Percentiles rank a stretch among this genome's conserved stretches.
Evolutionary conservation across 345 rosid genomes (phyloP).

Genomic region (Ceriops tagal): DNA sequence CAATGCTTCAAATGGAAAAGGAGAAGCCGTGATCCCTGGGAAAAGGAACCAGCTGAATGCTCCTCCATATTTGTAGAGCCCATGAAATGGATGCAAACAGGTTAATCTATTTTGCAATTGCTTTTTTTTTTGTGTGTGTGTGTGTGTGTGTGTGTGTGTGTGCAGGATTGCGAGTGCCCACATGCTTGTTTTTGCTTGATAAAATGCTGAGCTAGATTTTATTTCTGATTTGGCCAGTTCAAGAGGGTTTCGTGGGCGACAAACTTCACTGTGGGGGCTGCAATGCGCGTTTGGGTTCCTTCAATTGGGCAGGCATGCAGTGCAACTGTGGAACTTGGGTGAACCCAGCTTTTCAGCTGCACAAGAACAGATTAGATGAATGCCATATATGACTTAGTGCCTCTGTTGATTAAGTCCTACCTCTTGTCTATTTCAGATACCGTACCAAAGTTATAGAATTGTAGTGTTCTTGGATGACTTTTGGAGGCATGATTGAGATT

Average conservation of each 20-base stretch:
- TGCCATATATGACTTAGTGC: conserved; percentile 31
- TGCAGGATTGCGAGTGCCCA: no score
- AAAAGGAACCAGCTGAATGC: conserved; percentile 45
- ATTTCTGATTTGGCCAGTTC: conserved; percentile 40
- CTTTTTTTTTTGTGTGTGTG: neutral
- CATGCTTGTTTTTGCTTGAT: no score
- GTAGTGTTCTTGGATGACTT: neutral
- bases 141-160: neutral
- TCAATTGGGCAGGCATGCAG: conserved; percentile 37
- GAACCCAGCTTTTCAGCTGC: conserved; percentile 32
- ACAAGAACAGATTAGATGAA: conserved; percentile 55
- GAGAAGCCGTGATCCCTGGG: conserved; percentile 42
- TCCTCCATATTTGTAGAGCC: conserved; percentile 87
- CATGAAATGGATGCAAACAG: conserved; percentile 91
- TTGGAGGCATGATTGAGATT: neutral
- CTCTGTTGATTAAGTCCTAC: neutral
- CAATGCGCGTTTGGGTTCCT: conserved; percentile 31
- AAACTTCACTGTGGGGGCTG: conserved; percentile 30
- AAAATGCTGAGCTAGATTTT: neutral
- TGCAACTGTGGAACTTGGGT: conserved; percentile 35
- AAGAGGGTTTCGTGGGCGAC: conserved; percentile 55
- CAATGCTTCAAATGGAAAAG: conserved; percentile 72
- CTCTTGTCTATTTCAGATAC: neutral
- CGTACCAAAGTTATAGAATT: neutral
- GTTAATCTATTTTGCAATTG: conserved; percentile 14